Evolutionary conservation across 176 grass and related monocot genomes (phyloP).

Genomic region (Saccharum spontaneum): DNA sequence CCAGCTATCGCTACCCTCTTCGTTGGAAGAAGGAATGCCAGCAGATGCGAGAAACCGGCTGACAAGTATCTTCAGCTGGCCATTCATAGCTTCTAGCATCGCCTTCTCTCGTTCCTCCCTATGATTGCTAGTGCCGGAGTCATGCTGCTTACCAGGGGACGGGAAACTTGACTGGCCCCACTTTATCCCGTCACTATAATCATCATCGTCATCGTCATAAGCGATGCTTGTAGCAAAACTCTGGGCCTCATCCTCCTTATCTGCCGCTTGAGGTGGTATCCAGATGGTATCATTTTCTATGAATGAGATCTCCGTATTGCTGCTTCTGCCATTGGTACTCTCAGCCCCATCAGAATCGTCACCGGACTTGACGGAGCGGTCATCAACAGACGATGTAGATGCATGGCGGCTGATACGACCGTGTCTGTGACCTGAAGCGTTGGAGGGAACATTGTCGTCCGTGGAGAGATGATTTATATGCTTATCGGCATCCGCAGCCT

Average conservation of each 20-base stretch:
- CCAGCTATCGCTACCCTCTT: constrained; percentile 63
- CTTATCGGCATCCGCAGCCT: constrained; percentile 17
- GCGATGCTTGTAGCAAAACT: constrained; percentile 35
- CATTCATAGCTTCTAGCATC: constrained; percentile 95
- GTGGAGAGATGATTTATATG: constrained; percentile 5
- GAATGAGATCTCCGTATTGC: not conserved
- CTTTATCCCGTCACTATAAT: constrained; percentile 55
- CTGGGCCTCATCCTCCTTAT: constrained; percentile 53
- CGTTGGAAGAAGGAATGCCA: constrained; percentile 49
- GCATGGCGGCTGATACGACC: constrained; percentile 1
- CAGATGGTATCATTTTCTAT: constrained; percentile 51
- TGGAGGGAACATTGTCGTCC: constrained; percentile 33
- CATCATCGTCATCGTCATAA: constrained; percentile 61
- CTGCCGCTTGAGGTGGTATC: constrained; percentile 76
- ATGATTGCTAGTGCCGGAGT: constrained; percentile 25
- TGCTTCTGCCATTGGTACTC: constrained; percentile 38
- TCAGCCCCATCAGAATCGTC: constrained; percentile 55
- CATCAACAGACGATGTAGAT: constrained; percentile 39
- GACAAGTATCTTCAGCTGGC: constrained; percentile 92
- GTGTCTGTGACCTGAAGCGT: constrained; percentile 17
- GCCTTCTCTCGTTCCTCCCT: constrained; percentile 68
- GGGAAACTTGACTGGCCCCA: constrained; percentile 73
- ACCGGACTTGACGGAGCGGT: constrained; percentile 32
- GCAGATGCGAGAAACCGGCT: constrained; percentile 77
- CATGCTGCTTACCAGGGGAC: constrained; percentile 42